Base-by-base conservation (phyloP, 78 protist genomes). In the Ministeria vibrans region DNA sequence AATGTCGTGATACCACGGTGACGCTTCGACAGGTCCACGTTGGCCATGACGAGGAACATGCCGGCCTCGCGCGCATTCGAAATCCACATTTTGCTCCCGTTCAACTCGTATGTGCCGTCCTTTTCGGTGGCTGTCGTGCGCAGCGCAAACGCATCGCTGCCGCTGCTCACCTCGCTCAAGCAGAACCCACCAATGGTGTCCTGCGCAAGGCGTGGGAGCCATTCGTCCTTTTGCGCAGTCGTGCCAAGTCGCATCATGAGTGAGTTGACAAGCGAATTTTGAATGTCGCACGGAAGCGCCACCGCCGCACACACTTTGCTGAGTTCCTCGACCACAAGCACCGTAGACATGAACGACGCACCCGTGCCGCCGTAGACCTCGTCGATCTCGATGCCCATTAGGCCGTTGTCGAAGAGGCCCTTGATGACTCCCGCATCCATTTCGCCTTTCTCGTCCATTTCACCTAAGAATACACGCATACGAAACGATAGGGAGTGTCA, bases 1-100 rank as follows among this genome's bases (percentile, higher is more conserved):
- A 94, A 94, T n/a, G 89, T 84, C 0, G 98, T 93, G 92, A 95
- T 95, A 41, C 98, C 98, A 32, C 20, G 11, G 45, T 38, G 4
- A n/a, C 81, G 42, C 39, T 84, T 87, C n/a, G 78, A 15, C 27
- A 85, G 83, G 72, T 94, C 91, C 34, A 82, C 88, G 78, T 94
- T 83, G 34, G 97, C 97, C 83, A 92, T 83, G n/a, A 94, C 93
- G 5, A 94, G 73, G 77, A 91, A 94, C 3, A 92, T 43, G 42
- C 87, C 95, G 0, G 96, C 95, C 43, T 94, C 95, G 15, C 11
- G 68, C 18, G 64, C 62, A 81, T 94, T 94, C 45, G 95, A 87
- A 63, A 94, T 94, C 94, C 95, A 94, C n/a, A 64, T 36, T 53
- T 94, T 94, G 34, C 81, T 55, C 23, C 97, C 97, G 75, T 89